Base-by-base conservation (phyloP, 345 rosid species). In the Populus euphratica region DNA sequence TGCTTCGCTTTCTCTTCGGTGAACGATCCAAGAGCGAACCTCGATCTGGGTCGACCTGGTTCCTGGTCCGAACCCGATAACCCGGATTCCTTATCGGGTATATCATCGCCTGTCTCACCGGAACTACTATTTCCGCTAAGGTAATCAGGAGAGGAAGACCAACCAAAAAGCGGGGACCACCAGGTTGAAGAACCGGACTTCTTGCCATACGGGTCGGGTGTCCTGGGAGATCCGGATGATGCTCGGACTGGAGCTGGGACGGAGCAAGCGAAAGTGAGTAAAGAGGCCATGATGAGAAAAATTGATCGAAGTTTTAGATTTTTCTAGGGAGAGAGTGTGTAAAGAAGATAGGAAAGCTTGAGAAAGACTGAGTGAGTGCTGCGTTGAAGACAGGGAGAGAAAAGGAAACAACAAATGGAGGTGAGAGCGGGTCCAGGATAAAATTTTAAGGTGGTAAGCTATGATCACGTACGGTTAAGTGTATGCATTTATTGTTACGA, bases 121-220 rank as follows among this genome's bases (percentile, higher is more conserved):
- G 9, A 16, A 23, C 35, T 62, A 39, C 74, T 47, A 61, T 56
- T 38, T 5, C 70, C 11, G 75, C 61, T 77, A 11, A 92, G 75
- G 90, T 92, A 90, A 76, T 88, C 94, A 20, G 97, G 90, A 68
- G 85, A 90, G 41, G 92, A 81, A 2, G 92, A 78, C 87, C 84
- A 87, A 0, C 91, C 97, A 81, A 90, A 90, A 49, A 92, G 78
- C 11, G 94, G 93, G 79, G 85, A 70, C 97, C 92, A 90, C 94
- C 94, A 90, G 65, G 74, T 47, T 33, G 86, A 36, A 12, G 87
- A 73, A 63, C 85, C 68, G 16, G 79, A 8, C 49, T 78, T 87
- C 65, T 61, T 71, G 1, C 70, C 69, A 50, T 8, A 74, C 5
- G 56, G 81, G 69, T 82, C 84, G 14, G 81, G 74, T 66, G 83